Evolutionary conservation across 2,329 filamentous ascomycete genomes (phyloP).

Genomic region (Monilinia polystroma): DNA sequence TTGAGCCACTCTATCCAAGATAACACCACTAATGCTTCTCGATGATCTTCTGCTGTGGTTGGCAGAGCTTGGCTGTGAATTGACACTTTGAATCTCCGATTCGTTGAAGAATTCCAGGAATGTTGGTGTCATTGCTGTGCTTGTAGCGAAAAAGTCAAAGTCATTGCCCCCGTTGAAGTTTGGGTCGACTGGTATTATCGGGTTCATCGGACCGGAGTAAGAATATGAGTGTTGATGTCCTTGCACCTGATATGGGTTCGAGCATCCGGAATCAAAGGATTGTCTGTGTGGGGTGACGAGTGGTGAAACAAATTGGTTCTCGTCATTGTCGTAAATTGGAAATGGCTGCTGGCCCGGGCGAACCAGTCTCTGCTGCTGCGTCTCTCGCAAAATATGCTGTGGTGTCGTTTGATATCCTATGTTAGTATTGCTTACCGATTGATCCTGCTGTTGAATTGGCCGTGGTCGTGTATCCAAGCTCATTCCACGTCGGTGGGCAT

Average conservation of each 20-base stretch:
- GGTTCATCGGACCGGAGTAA: conserved; percentile 49
- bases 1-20: conserved; percentile 59
- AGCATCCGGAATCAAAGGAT: conserved; percentile 51
- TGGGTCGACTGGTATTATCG: conserved; percentile 42
- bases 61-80: conserved; percentile 29
- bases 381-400: conserved; percentile 85
- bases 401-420: conserved; percentile 51
- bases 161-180: conserved; percentile 36
- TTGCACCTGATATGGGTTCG: conserved; percentile 37
- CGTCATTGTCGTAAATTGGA: conserved; percentile 43
- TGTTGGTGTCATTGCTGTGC: conserved; percentile 35
- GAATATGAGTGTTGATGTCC: conserved; percentile 31
- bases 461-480: conserved; percentile 74
- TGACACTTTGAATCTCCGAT: conserved; percentile 30
- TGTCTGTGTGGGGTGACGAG: conserved; percentile 55
- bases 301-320: conserved; percentile 58
- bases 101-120: conserved; percentile 39
- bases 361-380: conserved; percentile 83
- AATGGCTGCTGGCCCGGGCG: conserved; percentile 62
- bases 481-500: conserved; percentile 74
- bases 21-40: conserved; percentile 58
- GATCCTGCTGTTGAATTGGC: conserved; percentile 46
- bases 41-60: conserved; percentile 38
- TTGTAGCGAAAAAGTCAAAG: conserved; percentile 37
- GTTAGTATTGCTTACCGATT: conserved; percentile 56